A percentile compares a stretch with the other conserved stretches of the same genome.
Evolutionary conservation across 139 green algal species (phyloP).

Genomic region (Chlorella vulgaris): DNA sequence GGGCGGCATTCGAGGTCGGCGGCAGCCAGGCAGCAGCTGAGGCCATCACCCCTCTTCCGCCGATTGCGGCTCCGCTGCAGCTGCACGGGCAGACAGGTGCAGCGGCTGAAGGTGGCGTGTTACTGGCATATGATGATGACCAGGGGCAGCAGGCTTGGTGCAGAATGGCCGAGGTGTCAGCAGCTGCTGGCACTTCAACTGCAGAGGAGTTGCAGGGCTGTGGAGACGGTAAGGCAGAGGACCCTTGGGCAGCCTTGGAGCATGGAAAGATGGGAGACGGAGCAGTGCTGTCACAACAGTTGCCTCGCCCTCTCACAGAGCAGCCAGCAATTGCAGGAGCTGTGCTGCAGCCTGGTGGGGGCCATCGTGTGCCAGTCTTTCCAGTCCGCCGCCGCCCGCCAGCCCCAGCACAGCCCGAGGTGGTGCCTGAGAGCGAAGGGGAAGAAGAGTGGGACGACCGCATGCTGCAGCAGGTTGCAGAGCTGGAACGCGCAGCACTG

Average conservation of each 20-base stretch:
- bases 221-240: not conserved
- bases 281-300: not conserved
- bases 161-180: too few species aligned
- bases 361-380: not conserved
- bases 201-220: not conserved
- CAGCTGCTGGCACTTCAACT: too few species aligned
- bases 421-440: not conserved
- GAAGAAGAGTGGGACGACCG: slow-evolving; percentile 14
- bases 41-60: too few species aligned
- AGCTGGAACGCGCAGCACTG: slow-evolving; percentile 7
- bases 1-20: too few species aligned
- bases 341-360: not conserved
- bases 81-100: not conserved
- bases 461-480: slow-evolving; percentile 8
- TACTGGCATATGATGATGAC: not conserved
- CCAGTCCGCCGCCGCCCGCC: not conserved
- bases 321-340: too few species aligned
- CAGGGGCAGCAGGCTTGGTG: not conserved
- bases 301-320: too few species aligned
- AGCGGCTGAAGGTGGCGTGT: not conserved
- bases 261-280: not conserved
- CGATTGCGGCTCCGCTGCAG: too few species aligned
- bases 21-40: too few species aligned
- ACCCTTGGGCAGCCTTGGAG: not conserved
- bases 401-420: not conserved